phyloP scores from a whole-genome alignment of 805 yeast genomes.

The Clavispora santaluciae region DNA sequence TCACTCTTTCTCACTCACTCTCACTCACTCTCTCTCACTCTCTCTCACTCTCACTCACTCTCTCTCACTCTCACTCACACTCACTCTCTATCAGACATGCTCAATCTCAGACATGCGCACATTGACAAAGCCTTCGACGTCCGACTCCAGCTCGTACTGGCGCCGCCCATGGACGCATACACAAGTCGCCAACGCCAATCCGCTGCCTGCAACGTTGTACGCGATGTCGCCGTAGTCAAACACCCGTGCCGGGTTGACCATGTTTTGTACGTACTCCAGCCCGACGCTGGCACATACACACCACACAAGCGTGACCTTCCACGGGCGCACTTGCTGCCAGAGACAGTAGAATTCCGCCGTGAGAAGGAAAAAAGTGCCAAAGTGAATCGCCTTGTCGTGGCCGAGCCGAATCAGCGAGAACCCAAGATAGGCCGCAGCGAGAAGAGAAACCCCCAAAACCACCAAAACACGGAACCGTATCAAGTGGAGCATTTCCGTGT shows the following conservation, averaged over 20 bases:
- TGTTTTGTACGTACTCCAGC: constrained; percentile 49
- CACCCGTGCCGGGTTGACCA: constrained; percentile 40
- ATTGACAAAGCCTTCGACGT: constrained; percentile 17
- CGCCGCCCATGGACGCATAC: constrained; percentile 3
- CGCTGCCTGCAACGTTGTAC: constrained; percentile 29
- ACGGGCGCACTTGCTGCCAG: constrained; percentile 27
- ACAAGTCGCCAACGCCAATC: constrained; percentile 20
- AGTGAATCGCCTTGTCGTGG: constrained; percentile 52
- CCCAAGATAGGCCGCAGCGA: constrained; percentile 43
- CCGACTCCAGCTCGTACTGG: not conserved
- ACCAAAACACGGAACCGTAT: not conserved
- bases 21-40: too few species aligned
- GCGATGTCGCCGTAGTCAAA: constrained; percentile 49
- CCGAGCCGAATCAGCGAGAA: constrained; percentile 43
- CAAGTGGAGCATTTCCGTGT: not conserved
- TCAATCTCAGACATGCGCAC: constrained; percentile 13
- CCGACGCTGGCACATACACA: constrained; percentile 43
- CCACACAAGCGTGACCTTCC: constrained; percentile 26
- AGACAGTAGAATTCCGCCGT: constrained; percentile 46
- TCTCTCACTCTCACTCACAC: too few species aligned
- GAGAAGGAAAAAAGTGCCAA: constrained; percentile 40
- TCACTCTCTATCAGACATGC: not conserved
- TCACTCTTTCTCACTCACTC: too few species aligned
- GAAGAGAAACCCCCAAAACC: constrained; percentile 25
- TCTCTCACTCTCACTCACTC: too few species aligned